These are phyloP conservation scores for Hyphodiscus hymeniophilus DNA, from an alignment of 495 filamentous ascomycete genomes.

Conservation along the genomic window DNA sequence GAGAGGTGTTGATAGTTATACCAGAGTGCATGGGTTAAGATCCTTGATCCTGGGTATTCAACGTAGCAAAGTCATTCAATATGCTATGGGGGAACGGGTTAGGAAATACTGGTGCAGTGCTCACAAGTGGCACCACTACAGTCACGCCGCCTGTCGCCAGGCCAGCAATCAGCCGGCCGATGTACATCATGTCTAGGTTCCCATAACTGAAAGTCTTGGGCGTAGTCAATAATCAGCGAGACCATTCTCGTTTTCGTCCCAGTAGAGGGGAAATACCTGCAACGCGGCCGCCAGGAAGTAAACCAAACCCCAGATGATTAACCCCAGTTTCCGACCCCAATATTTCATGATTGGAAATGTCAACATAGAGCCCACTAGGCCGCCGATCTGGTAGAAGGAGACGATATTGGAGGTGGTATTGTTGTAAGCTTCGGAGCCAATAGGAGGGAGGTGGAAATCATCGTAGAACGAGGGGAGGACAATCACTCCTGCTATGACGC, in stretches of 20 bases:
- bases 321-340: constrained; percentile 8
- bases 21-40: too few species aligned
- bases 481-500: not conserved
- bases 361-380: constrained; percentile 7
- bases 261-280: constrained; percentile 11
- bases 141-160: not conserved
- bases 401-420: constrained; percentile 13
- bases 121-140: constrained; percentile 9
- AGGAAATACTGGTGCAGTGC: constrained; percentile 9
- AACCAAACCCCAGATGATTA: constrained; percentile 3
- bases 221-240: too few species aligned
- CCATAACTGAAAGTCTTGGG: too few species aligned
- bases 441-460: constrained; percentile 7
- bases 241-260: too few species aligned
- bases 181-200: not conserved
- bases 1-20: not conserved
- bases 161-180: not conserved
- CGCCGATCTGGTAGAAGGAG: constrained; percentile 13
- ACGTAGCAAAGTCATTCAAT: not conserved
- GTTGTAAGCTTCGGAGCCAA: not conserved
- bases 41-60: too few species aligned
- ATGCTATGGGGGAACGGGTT: not conserved
- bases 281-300: constrained; percentile 11
- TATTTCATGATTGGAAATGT: constrained; percentile 1
- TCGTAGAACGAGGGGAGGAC: not conserved